These are phyloP conservation scores for Xylariomycetidae sp. DNA, from an alignment of 2,329 filamentous ascomycete genomes.

Conservation along the genomic window DNA sequence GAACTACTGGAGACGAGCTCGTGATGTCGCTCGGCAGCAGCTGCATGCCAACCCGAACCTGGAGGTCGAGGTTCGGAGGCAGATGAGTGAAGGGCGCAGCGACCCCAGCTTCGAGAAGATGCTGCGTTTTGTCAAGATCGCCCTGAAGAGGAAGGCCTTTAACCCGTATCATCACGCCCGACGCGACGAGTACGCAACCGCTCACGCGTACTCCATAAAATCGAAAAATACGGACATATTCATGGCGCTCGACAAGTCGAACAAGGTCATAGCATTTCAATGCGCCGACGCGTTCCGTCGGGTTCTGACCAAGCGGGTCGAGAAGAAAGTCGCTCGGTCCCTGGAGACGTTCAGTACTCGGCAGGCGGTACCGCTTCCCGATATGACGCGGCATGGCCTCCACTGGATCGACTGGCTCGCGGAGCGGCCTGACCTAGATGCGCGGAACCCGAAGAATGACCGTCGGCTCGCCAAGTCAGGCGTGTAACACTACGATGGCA, in stretches of 20 bases:
- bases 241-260: conserved; percentile 1
- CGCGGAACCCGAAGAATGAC: conserved; percentile 1
- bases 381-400: conserved; percentile 5
- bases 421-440: conserved; percentile 5
- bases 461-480: conserved; percentile 1
- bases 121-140: neutral
- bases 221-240: conserved; percentile 1
- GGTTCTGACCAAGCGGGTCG: neutral
- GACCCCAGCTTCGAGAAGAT: neutral
- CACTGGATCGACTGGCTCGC: conserved; percentile 7
- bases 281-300: conserved; percentile 1
- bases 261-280: conserved; percentile 2
- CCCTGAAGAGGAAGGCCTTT: neutral
- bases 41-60: neutral
- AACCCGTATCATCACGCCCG: conserved; percentile 1
- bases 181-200: neutral
- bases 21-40: conserved; percentile 1
- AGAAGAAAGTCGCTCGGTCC: neutral
- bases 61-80: neutral
- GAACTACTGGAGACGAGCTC: conserved; percentile 1
- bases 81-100: neutral
- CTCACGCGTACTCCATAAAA: neutral
- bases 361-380: conserved; percentile 5
- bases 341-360: conserved; percentile 5
- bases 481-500: conserved; percentile 1